Percentiles rank a stretch among this genome's conserved stretches.
Evolutionary conservation across 2,329 filamentous ascomycete genomes (phyloP).

Genomic region (Claviceps sp.): DNA sequence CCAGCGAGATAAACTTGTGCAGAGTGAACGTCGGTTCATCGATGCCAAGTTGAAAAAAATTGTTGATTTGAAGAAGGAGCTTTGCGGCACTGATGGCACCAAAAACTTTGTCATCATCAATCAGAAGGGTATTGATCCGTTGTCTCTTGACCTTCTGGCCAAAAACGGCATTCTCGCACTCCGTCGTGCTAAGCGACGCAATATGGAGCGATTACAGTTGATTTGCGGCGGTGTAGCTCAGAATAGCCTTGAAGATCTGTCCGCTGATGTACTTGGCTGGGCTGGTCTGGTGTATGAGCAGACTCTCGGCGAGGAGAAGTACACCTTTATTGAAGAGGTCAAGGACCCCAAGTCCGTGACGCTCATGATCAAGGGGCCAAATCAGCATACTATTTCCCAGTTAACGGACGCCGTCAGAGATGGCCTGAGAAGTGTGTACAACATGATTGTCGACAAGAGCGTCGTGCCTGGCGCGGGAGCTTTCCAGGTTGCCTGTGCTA

Average conservation of each 20-base stretch:
- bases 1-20: constrained; percentile 93
- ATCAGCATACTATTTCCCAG: constrained; percentile 90
- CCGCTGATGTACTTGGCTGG: constrained; percentile 83
- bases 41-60: constrained; percentile 96
- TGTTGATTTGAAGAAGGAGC: constrained; percentile 93
- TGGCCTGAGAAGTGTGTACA: constrained; percentile 91
- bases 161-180: constrained; percentile 97
- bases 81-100: constrained; percentile 83
- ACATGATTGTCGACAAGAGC: constrained; percentile 96
- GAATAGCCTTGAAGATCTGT: constrained; percentile 91
- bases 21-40: constrained; percentile 90
- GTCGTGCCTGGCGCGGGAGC: constrained; percentile 90
- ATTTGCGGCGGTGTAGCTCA: constrained; percentile 83
- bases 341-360: constrained; percentile 98
- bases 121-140: constrained; percentile 96
- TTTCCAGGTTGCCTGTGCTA: constrained; percentile 88
- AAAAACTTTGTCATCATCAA: constrained; percentile 98
- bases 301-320: constrained; percentile 96
- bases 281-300: constrained; percentile 95
- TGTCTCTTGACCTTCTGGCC: constrained; percentile 87
- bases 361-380: constrained; percentile 93
- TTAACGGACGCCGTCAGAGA: constrained; percentile 94
- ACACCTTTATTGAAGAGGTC: constrained; percentile 95
- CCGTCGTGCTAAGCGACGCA: constrained; percentile 87
- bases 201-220: constrained; percentile 96